phyloP scores from a whole-genome alignment of 768 basidiomycete species.

The Boletus sp. region DNA sequence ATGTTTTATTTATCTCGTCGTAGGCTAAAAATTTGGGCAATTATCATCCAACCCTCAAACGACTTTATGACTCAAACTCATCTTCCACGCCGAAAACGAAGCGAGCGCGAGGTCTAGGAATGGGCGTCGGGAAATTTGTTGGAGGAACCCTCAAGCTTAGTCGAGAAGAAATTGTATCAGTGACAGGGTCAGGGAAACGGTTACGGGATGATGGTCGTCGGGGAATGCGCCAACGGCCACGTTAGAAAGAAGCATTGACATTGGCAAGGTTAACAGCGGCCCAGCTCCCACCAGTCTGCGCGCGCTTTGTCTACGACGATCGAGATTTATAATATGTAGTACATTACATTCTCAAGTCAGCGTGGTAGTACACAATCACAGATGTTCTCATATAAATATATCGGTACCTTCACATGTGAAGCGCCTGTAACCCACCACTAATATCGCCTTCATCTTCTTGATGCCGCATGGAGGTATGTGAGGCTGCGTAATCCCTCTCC shows the following conservation, averaged over 20 bases:
- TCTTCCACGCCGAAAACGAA: slow-evolving; percentile 35
- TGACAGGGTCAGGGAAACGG: slow-evolving; percentile 24
- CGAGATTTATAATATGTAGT: not conserved
- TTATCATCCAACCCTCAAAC: slow-evolving; percentile 78
- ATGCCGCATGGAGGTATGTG: slow-evolving; percentile 15
- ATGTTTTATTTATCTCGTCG: slow-evolving; percentile 5
- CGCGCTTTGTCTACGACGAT: not conserved
- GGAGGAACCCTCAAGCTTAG: slow-evolving; percentile 67
- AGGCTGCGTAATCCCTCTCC: slow-evolving; percentile 17
- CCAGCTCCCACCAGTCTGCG: no score
- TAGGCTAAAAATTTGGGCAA: slow-evolving; percentile 84
- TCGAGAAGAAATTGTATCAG: slow-evolving; percentile 51
- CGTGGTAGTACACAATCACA: slow-evolving; percentile 5
- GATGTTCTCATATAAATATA: slow-evolving; percentile 5
- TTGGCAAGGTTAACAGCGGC: not conserved
- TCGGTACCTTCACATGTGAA: slow-evolving; percentile 19
- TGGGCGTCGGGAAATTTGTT: slow-evolving; percentile 78
- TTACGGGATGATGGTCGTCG: not conserved
- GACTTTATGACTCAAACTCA: slow-evolving; percentile 47
- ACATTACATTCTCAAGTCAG: slow-evolving; percentile 4
- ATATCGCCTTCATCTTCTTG: slow-evolving; percentile 24
- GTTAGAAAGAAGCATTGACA: not conserved
- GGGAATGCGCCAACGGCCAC: slow-evolving; percentile 2
- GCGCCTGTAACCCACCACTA: slow-evolving; percentile 17
- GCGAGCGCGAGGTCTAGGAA: slow-evolving; percentile 62